These are phyloP conservation scores for Capronia epimyces DNA, from an alignment of 2,329 filamentous ascomycete genomes.

Conservation along the genomic window DNA sequence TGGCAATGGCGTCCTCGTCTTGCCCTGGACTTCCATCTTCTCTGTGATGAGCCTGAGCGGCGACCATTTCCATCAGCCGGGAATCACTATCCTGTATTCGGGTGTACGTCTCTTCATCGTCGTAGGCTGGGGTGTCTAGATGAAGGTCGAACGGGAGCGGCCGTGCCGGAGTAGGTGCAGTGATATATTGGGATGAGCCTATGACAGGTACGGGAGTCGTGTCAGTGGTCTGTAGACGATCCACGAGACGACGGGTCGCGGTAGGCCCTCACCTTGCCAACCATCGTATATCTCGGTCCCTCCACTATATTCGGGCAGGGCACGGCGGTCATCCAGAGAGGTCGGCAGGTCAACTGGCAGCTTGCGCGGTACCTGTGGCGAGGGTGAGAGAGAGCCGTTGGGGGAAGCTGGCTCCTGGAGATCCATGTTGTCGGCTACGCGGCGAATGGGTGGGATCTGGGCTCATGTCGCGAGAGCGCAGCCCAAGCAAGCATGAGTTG, in stretches of 20 bases:
- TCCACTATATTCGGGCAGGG: slow-evolving; percentile 58
- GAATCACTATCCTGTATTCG: slow-evolving; percentile 71
- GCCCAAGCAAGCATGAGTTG: neutral
- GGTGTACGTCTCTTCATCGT: slow-evolving; percentile 56
- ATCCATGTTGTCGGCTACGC: slow-evolving; percentile 17
- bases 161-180: slow-evolving; percentile 75
- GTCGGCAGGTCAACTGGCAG: slow-evolving; percentile 83
- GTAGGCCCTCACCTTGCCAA: slow-evolving; percentile 72
- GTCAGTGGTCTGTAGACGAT: slow-evolving; percentile 7
- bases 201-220: slow-evolving; percentile 9
- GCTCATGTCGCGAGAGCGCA: slow-evolving; percentile 12
- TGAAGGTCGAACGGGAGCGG: slow-evolving; percentile 81
- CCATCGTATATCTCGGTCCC: slow-evolving; percentile 99
- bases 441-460: neutral
- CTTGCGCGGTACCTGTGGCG: slow-evolving; percentile 27
- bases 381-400: neutral
- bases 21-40: slow-evolving; percentile 58
- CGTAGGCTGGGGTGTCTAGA: slow-evolving; percentile 70
- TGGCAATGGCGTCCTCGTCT: slow-evolving; percentile 73
- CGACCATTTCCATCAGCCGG: slow-evolving; percentile 90
- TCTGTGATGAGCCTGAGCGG: slow-evolving; percentile 80
- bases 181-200: slow-evolving; percentile 96
- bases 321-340: slow-evolving; percentile 81
- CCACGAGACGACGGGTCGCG: slow-evolving; percentile 7
- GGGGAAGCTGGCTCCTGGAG: slow-evolving; percentile 14